Percentiles rank a stretch among this genome's conserved stretches.
Conservation (phyloP, 2,329 filamentous ascomycete species). For the Microdochium trichocladiopsis region DNA sequence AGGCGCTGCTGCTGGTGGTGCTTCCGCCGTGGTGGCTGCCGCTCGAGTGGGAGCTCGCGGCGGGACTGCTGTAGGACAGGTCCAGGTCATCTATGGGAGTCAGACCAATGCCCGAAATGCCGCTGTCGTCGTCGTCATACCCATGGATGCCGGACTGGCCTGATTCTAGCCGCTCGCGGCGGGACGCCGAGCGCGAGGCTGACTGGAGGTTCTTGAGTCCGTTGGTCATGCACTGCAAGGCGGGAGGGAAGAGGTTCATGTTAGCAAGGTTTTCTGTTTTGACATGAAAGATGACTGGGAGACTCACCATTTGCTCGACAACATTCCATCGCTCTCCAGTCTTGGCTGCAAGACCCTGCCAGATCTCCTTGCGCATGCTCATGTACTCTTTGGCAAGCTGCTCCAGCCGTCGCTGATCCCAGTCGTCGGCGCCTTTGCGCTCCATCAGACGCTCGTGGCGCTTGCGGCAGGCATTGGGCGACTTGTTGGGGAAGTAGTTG, state of each 20-base stretch:
- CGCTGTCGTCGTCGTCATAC: slow-evolving; percentile 62
- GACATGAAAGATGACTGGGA: not conserved
- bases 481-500: slow-evolving; percentile 71
- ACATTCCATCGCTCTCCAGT: slow-evolving; percentile 81
- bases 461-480: slow-evolving; percentile 80
- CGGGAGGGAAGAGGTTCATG: slow-evolving; percentile 4
- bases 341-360: slow-evolving; percentile 63
- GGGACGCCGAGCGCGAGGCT: slow-evolving; percentile 56
- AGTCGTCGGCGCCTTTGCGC: slow-evolving; percentile 66
- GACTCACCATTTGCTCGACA: slow-evolving; percentile 52
- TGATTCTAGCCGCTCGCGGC: slow-evolving; percentile 54
- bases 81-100: slow-evolving; percentile 53
- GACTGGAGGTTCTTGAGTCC: slow-evolving; percentile 75
- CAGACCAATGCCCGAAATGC: slow-evolving; percentile 55
- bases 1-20: slow-evolving; percentile 13
- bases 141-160: slow-evolving; percentile 31
- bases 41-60: slow-evolving; percentile 28
- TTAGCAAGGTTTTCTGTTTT: not conserved
- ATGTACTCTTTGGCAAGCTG: slow-evolving; percentile 72
- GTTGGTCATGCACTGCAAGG: slow-evolving; percentile 68
- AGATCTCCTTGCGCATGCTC: slow-evolving; percentile 73
- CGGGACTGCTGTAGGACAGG: slow-evolving; percentile 48
- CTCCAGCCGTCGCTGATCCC: slow-evolving; percentile 71
- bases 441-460: slow-evolving; percentile 81
- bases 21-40: slow-evolving; percentile 20